Evolutionary conservation across 257 asterid genomes (phyloP).

Genomic region (Solanum chilense): DNA sequence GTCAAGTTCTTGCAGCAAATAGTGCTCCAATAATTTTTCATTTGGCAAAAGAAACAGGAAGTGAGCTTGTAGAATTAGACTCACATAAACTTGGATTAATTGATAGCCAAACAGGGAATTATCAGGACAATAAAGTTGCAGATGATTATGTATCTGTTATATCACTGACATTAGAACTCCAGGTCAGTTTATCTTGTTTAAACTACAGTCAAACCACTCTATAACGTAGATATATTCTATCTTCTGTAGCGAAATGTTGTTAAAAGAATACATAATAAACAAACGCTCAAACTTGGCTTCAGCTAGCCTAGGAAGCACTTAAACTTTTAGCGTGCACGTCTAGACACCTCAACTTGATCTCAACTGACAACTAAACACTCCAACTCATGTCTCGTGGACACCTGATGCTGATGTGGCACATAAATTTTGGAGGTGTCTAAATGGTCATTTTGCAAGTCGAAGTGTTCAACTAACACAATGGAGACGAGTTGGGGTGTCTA

Average conservation of each 20-base stretch:
- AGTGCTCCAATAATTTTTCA: conserved; percentile 74
- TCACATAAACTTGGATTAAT: conserved; percentile 62
- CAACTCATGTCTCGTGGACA: not conserved
- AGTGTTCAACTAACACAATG: not conserved
- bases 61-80: conserved; percentile 64
- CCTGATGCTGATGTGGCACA: not conserved
- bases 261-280: not conserved
- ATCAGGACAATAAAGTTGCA: conserved; percentile 56
- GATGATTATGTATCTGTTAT: conserved; percentile 72
- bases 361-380: not conserved
- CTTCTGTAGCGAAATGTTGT: not conserved
- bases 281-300: not conserved
- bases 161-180: conserved; percentile 66
- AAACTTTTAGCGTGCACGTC: not conserved
- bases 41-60: conserved; percentile 58
- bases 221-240: not conserved
- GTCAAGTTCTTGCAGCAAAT: conserved; percentile 81
- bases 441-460: not conserved
- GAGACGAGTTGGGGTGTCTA: not conserved
- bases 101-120: conserved; percentile 57
- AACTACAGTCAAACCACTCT: not conserved
- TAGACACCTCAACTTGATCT: not conserved
- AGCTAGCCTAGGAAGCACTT: not conserved
- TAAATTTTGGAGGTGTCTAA: not conserved
- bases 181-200: conserved; percentile 27